Evolutionary conservation across 371 early-diverging fungal genomes (phyloP), one percentile per base, ranked within the genome.

Genomic region (Mortierella sp.): DNA sequence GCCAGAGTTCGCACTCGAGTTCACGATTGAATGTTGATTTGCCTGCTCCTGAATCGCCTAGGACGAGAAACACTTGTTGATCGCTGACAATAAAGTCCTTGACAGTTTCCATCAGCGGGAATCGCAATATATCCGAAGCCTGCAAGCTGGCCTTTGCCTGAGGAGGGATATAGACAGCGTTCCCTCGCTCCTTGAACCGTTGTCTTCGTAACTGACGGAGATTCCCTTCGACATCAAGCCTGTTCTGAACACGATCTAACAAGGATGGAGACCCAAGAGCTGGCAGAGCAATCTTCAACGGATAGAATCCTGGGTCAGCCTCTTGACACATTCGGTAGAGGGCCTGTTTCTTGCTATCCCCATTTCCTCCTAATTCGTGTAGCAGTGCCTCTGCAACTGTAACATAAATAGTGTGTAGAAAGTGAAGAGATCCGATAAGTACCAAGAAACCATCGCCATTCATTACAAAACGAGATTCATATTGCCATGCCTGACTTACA

Each of bases 31-130:
- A 66, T 27, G 59, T 66, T 27, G 66, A 66, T 46, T 66, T 66
- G 23, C 66, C 66, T 6, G 59, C 43, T 47, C 66, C 66, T 0
- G 58, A 58, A 53, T 66, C 66, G 42, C 66, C 66, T 19, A 66
- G 48, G 12, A 66, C 16, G 19, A 66, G 38, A 5, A 66, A 28
- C 53, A 66, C 66, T 16, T 58, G 26, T 39, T 8, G 31, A 0
- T 46, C 18, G 21, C 38, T 27, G 2, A 12, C 47, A 12, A 52
- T 26, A 24, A 58, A 58, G 23, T 26, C 34, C 9, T 47, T 43
- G 19, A 58, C 47, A 14, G 34, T 58, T 10, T 54, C 39, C 49
- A 46, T 45, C 46, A 66, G 34, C 5, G 34, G 19, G 1, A 54
- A 45, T 5, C 13, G 5, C 10, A 21, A 14, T 6, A n/a, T 21